Evolutionary conservation across 345 rosid genomes (phyloP), one percentile per base, ranked within the genome.

Genomic region (Moricandia arvensis): DNA sequence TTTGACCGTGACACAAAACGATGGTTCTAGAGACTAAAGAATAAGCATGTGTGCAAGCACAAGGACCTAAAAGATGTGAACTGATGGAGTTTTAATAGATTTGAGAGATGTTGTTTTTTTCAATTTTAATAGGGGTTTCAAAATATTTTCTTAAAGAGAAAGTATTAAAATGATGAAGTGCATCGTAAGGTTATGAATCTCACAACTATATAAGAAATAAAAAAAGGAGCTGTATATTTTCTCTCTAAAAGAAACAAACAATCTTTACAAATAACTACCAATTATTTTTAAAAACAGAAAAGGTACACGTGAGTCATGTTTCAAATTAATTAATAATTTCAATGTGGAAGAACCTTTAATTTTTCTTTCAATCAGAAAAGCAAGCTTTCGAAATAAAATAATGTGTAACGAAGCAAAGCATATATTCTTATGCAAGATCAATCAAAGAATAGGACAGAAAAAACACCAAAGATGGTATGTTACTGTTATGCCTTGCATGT

Each of bases 351-450:
- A 65, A 41, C 38, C 33, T 74, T 63, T 49, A 26, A n/a, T 10
- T n/a, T 10, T 4, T 27, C 35, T 65, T 57, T 43, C 6, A 16
- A 37, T n/a, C 33, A 38, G 57, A 34, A 34, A 72, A 51, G 53
- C 53, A 45, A 13, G 53, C 53, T 45, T 45, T 29, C 59, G 26
- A 66, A 57, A 74, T 57, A 57, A 66, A 69, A 17, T 51, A 61
- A 76, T 0, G 47, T 54, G 61, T 68, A 74, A 66, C 72, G 16
- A 74, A 74, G 78, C 59, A 66, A 74, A 74, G 78, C 17, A 74
- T 58, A 74, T 58, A 66, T 66, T 66, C 78, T 18, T 10, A 43
- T 43, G 59, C 6, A 58, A 58, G 58, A 38, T 3, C 66, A 66
- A 74, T 66, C 66, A 66, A 66, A 74, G 78, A 66, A 74, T 43